A percentile compares a stretch with the other conserved stretches of the same genome.
These are phyloP conservation scores for Silene latifolia DNA, from an alignment of 148 eudicot species.

Conservation along the genomic window DNA sequence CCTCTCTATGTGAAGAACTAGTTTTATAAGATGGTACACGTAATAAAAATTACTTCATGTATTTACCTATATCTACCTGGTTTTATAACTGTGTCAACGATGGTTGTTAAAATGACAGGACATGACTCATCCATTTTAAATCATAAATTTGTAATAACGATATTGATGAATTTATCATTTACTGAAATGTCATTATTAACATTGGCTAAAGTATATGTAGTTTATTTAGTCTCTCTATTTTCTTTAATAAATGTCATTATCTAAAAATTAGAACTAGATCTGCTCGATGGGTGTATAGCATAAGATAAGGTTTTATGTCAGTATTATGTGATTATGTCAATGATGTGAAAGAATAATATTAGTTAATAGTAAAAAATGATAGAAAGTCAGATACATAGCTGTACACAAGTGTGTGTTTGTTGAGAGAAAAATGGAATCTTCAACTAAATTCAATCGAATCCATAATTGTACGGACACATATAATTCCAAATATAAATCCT, in stretches of 20 bases:
- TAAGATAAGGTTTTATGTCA: background rate
- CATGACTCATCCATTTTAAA: too few species aligned
- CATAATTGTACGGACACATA: background rate
- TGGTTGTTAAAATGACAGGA: too few species aligned
- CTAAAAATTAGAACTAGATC: background rate
- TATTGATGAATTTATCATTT: too few species aligned
- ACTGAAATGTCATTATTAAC: too few species aligned
- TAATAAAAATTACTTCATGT: too few species aligned
- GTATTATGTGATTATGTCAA: slow-evolving; percentile 2
- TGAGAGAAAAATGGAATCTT: background rate
- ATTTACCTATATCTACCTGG: too few species aligned
- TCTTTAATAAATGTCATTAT: background rate
- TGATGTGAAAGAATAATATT: background rate
- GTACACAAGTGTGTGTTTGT: background rate
- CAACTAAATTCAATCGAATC: background rate
- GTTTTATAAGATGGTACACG: too few species aligned
- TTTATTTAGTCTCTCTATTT: too few species aligned
- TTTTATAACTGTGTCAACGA: too few species aligned
- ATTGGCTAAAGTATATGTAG: too few species aligned
- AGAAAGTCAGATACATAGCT: slow-evolving; percentile 1
- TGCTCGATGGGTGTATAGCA: background rate
- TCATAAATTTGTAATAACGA: too few species aligned
- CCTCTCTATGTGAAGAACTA: too few species aligned
- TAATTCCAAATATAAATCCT: background rate
- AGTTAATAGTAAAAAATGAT: background rate